Evolutionary conservation across 1,284 basidiomycete genomes (phyloP).

Genomic region (Xerocomus nothofagi): DNA sequence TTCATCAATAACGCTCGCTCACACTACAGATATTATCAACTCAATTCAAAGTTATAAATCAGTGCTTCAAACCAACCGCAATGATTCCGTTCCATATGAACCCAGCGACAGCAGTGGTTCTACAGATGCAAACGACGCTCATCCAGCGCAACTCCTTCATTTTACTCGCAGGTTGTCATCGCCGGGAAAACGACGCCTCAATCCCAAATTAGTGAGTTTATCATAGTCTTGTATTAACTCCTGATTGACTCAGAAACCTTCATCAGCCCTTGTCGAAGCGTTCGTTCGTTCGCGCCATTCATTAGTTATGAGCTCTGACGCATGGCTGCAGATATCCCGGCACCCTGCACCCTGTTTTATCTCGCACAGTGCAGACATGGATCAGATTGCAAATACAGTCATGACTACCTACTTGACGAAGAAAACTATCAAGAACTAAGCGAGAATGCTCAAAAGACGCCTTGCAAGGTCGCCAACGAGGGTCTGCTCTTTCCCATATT

Average conservation of each 20-base stretch:
- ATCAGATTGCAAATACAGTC: slow-evolving; percentile 53
- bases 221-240: slow-evolving; percentile 8
- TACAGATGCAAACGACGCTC: slow-evolving; percentile 38
- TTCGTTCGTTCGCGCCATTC: slow-evolving; percentile 35
- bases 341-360: slow-evolving; percentile 64
- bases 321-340: slow-evolving; percentile 46
- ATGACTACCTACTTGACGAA: slow-evolving; percentile 54
- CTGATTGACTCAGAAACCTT: slow-evolving; percentile 19
- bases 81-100: slow-evolving; percentile 24
- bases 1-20: slow-evolving; percentile 15
- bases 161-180: slow-evolving; percentile 33
- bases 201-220: slow-evolving; percentile 49
- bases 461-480: slow-evolving; percentile 56
- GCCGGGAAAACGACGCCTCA: slow-evolving; percentile 42
- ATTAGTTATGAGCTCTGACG: slow-evolving; percentile 9
- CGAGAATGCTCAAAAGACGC: slow-evolving; percentile 55
- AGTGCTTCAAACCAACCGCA: slow-evolving; percentile 23
- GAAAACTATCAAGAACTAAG: slow-evolving; percentile 53
- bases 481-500: slow-evolving; percentile 33
- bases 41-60: slow-evolving; percentile 38
- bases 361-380: slow-evolving; percentile 56
- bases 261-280: slow-evolving; percentile 57
- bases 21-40: slow-evolving; percentile 16
- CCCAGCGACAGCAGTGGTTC: slow-evolving; percentile 31
- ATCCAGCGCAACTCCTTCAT: slow-evolving; percentile 28